Conservation (phyloP, 179 eudicot species). For the Spinacia oleracea region DNA sequence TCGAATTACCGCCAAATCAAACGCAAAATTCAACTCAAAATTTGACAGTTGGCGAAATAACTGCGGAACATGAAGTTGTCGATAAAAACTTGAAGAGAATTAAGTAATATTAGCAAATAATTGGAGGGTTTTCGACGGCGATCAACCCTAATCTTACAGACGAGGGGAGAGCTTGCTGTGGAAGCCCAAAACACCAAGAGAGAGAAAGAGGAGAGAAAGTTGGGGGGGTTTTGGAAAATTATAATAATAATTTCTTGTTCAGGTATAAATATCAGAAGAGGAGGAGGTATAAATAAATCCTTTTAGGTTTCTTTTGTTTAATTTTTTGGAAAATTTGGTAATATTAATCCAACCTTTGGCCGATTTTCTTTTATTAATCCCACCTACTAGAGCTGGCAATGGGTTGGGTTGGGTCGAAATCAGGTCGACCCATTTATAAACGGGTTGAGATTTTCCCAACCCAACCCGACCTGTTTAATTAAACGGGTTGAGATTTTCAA, state of each 20-base stretch:
- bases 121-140: not conserved
- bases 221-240: no score
- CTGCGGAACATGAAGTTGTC: not conserved
- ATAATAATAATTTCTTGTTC: not conserved
- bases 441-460: no score
- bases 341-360: no score
- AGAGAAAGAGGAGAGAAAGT: constrained; percentile 2
- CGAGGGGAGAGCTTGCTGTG: not conserved
- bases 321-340: no score
- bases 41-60: not conserved
- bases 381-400: no score
- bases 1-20: not conserved
- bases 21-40: not conserved
- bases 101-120: not conserved
- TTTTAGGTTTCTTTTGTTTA: no score
- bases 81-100: not conserved
- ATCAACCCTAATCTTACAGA: not conserved
- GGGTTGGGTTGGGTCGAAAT: no score
- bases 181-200: constrained; percentile 17
- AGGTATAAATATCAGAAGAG: not conserved
- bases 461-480: no score
- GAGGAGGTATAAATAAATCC: no score
- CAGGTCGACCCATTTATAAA: no score
- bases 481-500: no score
- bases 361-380: no score